These are phyloP conservation scores for Neurospora sp. DNA, from an alignment of 495 filamentous ascomycete species.

Conservation along the genomic window DNA sequence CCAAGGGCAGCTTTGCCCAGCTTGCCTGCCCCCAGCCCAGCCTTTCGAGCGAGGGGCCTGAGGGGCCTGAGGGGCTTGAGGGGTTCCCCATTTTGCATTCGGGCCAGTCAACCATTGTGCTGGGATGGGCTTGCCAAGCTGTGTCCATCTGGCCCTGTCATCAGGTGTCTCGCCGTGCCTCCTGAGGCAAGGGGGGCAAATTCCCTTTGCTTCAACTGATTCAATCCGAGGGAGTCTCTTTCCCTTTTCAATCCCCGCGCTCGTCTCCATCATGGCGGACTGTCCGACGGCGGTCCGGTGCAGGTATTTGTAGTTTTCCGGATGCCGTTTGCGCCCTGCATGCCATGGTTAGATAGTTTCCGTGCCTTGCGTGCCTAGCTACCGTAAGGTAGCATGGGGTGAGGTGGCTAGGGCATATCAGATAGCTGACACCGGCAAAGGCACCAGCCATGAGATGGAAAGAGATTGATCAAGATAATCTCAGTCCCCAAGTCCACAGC, in stretches of 20 bases:
- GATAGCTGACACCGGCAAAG: neutral
- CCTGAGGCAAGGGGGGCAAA: neutral
- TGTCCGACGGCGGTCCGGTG: neutral
- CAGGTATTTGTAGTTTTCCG: neutral
- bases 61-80: neutral
- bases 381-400: neutral
- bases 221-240: neutral
- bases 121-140: neutral
- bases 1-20: slow-evolving; percentile 2
- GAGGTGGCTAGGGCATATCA: neutral
- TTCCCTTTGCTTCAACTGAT: neutral
- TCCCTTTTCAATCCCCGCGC: neutral
- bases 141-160: neutral
- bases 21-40: neutral
- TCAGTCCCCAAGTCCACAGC: neutral
- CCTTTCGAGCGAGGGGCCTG: neutral
- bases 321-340: neutral
- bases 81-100: neutral
- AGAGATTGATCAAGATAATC: neutral
- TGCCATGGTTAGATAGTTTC: neutral
- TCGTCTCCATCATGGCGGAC: neutral
- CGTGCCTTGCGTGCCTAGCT: neutral
- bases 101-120: neutral
- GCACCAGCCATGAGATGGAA: neutral
- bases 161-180: neutral